Conservation (phyloP, 495 filamentous ascomycete species). For the Daldinia bambusicola region DNA sequence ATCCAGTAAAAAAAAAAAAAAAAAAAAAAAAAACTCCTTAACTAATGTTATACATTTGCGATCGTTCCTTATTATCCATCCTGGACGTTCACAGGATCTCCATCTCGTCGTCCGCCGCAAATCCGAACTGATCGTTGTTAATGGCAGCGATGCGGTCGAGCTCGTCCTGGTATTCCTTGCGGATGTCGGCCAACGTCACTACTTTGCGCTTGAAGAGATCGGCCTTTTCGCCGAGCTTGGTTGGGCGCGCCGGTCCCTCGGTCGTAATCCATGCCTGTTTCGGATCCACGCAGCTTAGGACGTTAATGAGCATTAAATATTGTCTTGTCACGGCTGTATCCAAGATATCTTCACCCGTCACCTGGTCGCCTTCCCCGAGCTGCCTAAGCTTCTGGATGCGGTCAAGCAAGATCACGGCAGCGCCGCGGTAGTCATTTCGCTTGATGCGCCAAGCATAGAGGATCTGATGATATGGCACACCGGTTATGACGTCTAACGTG, state of each 20-base stretch:
- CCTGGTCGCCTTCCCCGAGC: conserved; percentile 58
- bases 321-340: conserved; percentile 70
- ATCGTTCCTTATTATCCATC: conserved; percentile 15
- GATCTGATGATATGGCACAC: conserved; percentile 78
- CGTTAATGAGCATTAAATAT: conserved; percentile 88
- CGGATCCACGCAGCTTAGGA: conserved; percentile 81
- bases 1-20: conserved; percentile 35
- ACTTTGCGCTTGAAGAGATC: conserved; percentile 62
- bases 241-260: conserved; percentile 50
- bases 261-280: conserved; percentile 78
- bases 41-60: conserved; percentile 41
- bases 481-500: conserved; percentile 65
- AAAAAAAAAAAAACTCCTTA: neutral
- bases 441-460: conserved; percentile 89
- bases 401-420: conserved; percentile 78
- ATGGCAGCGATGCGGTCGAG: conserved; percentile 77
- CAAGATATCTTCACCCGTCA: conserved; percentile 60
- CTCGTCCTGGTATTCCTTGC: conserved; percentile 86
- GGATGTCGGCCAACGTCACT: conserved; percentile 83
- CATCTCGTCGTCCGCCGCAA: conserved; percentile 58
- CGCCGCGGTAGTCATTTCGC: conserved; percentile 86
- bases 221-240: conserved; percentile 23
- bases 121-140: conserved; percentile 68
- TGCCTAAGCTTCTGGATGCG: conserved; percentile 63
- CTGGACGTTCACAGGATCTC: conserved; percentile 50